These are phyloP conservation scores for Blastomyces gilchristii DNA, from an alignment of 2,329 filamentous ascomycete genomes.

Conservation along the genomic window DNA sequence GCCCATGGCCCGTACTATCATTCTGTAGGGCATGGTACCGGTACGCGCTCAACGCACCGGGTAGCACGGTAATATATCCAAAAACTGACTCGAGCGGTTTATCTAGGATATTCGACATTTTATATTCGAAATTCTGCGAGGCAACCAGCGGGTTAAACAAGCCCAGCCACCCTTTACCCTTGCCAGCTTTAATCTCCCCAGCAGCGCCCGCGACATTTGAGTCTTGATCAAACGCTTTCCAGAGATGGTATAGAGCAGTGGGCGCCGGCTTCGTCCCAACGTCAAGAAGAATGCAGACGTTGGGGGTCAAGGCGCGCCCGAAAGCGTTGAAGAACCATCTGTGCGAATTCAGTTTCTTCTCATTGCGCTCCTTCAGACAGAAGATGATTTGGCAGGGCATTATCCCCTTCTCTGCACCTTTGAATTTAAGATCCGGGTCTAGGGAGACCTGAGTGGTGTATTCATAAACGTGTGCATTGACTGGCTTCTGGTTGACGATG, in stretches of 20 bases:
- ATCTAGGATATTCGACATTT: slow-evolving; percentile 98
- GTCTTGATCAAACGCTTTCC: slow-evolving; percentile 97
- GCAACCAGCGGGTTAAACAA: slow-evolving; percentile 90
- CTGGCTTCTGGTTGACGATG: slow-evolving; percentile 87
- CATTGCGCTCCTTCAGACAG: slow-evolving; percentile 94
- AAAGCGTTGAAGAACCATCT: slow-evolving; percentile 99
- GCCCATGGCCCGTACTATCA: slow-evolving; percentile 88
- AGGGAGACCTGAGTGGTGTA: slow-evolving; percentile 97
- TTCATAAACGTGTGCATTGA: slow-evolving; percentile 95
- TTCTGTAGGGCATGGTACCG: slow-evolving; percentile 94
- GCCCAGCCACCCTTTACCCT: slow-evolving; percentile 71
- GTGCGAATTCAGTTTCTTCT: slow-evolving; percentile 96
- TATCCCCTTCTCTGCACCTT: slow-evolving; percentile 97
- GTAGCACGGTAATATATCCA: slow-evolving; percentile 94
- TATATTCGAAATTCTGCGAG: slow-evolving; percentile 98
- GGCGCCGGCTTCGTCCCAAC: slow-evolving; percentile 85
- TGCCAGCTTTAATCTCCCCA: slow-evolving; percentile 95
- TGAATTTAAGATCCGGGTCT: slow-evolving; percentile 93
- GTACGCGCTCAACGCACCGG: slow-evolving; percentile 89
- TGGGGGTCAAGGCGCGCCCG: slow-evolving; percentile 81
- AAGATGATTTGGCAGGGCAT: slow-evolving; percentile 98
- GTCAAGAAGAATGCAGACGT: slow-evolving; percentile 92
- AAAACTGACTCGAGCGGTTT: slow-evolving; percentile 96
- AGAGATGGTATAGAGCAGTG: slow-evolving; percentile 91
- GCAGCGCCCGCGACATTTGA: slow-evolving; percentile 95